Evolutionary conservation across 2,329 filamentous ascomycete species (phyloP), one percentile per base, ranked within the genome.

Genomic region (Colletotrichum musae): DNA sequence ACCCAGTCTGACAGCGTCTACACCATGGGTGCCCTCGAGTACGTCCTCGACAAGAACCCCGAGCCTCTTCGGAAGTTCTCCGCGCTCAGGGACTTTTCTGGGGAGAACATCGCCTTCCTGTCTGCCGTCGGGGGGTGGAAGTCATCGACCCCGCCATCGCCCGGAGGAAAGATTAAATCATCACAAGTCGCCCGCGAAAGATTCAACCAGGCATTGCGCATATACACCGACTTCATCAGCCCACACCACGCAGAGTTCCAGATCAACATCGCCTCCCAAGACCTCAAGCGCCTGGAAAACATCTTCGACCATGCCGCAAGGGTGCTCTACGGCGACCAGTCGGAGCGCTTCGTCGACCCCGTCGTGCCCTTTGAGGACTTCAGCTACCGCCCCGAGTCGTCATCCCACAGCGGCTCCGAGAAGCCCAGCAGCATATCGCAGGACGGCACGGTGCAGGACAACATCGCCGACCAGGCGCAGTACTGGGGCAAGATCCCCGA

Each of bases 31-130:
- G 88, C 89, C 0, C 84, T 93, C 2, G 90, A 93, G 71, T 83
- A 88, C 68, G 87, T 89, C 5, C 81, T 93, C 0, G 81, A 85
- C 62, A 82, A 84, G 58, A 90, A 91, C 75, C 87, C 89, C 0
- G 81, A 84, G 5, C 87, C 88, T 0, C 83, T 93, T 0, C 88
- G 91, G 64, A 79, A 88, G 60, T 93, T 91, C 75, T 90, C 91
- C 0, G 90, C 90, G 0, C 82, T 88, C 1, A 84, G 86, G 43
- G 91, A 93, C 73, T 92, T 93, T 75, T 92, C 90, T 0, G 91
- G 90, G 15, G 91, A 93, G 76, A 93, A 93, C 75, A 90, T 93
- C 72, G 86, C 90, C 54, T 93, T 93, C 76, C 79, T 93, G 5
- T 87, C 85, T 9, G 81, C 83, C 48, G 85, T 92, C 9, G 81